These are phyloP conservation scores for Tricholoma sp. DNA, from an alignment of 768 basidiomycete species.

Conservation along the genomic window DNA sequence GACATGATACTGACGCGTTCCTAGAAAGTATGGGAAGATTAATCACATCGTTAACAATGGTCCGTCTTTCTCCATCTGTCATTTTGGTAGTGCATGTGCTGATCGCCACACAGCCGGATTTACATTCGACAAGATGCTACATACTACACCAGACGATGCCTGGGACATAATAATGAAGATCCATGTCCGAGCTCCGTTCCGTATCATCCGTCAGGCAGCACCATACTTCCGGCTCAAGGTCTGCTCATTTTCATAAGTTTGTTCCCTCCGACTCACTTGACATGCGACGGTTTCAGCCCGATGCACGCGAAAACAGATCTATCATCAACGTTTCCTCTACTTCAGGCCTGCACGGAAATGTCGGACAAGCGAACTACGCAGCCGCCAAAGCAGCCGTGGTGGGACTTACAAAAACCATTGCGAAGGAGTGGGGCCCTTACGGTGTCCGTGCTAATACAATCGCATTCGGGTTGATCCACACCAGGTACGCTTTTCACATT, in stretches of 20 bases:
- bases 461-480: slow-evolving; percentile 74
- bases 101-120: slow-evolving; percentile 48
- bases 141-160: slow-evolving; percentile 78
- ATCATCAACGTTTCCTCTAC: slow-evolving; percentile 81
- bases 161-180: slow-evolving; percentile 81
- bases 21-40: slow-evolving; percentile 74
- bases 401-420: slow-evolving; percentile 80
- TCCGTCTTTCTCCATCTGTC: slow-evolving; percentile 17
- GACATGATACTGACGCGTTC: not conserved
- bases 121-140: slow-evolving; percentile 84
- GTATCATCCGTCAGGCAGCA: slow-evolving; percentile 77
- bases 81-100: not conserved
- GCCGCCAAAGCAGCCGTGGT: slow-evolving; percentile 74
- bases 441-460: slow-evolving; percentile 80
- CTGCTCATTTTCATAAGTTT: slow-evolving; percentile 5
- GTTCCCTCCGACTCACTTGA: not conserved
- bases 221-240: slow-evolving; percentile 81
- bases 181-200: slow-evolving; percentile 83
- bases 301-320: slow-evolving; percentile 60
- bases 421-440: slow-evolving; percentile 84
- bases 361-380: slow-evolving; percentile 81
- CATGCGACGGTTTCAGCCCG: slow-evolving; percentile 30
- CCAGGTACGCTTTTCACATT: slow-evolving; percentile 41
- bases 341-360: slow-evolving; percentile 81
- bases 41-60: slow-evolving; percentile 87